These are phyloP conservation scores for Spiraea crenata DNA, from an alignment of 331 rosid genomes.

Conservation along the genomic window DNA sequence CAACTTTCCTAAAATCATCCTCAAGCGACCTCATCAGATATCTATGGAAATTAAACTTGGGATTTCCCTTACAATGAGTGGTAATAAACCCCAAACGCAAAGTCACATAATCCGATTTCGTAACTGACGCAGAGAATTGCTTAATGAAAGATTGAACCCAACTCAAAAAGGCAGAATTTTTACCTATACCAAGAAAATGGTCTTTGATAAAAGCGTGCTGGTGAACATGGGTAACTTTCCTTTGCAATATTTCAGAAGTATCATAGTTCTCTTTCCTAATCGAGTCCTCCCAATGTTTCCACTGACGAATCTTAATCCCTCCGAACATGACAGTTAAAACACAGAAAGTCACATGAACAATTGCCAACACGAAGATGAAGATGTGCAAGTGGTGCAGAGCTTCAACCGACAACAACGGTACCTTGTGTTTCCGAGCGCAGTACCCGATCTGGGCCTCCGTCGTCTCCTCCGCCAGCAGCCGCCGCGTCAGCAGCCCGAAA, in stretches of 20 bases:
- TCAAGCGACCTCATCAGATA: slow-evolving; percentile 20
- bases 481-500: neutral
- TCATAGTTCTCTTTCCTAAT: slow-evolving; percentile 33
- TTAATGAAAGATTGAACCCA: slow-evolving; percentile 15
- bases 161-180: slow-evolving; percentile 35
- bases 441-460: neutral
- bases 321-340: slow-evolving; percentile 50
- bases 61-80: slow-evolving; percentile 20
- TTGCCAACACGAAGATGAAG: slow-evolving; percentile 51
- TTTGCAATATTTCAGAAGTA: slow-evolving; percentile 21
- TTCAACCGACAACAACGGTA: slow-evolving; percentile 41
- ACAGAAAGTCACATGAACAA: slow-evolving; percentile 52
- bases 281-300: slow-evolving; percentile 54
- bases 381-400: slow-evolving; percentile 57
- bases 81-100: slow-evolving; percentile 44
- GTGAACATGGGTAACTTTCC: slow-evolving; percentile 34
- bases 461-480: slow-evolving; percentile 3
- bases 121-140: slow-evolving; percentile 14
- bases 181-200: slow-evolving; percentile 42
- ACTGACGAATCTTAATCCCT: slow-evolving; percentile 44
- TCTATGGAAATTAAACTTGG: slow-evolving; percentile 17
- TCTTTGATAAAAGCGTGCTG: slow-evolving; percentile 44
- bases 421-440: slow-evolving; percentile 20
- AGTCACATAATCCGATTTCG: slow-evolving; percentile 27
- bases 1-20: slow-evolving; percentile 23